Percentiles rank a stretch among this genome's conserved stretches.
Evolutionary conservation across 176 grass and related monocot genomes (phyloP).

Genomic region (Carex scoparia): DNA sequence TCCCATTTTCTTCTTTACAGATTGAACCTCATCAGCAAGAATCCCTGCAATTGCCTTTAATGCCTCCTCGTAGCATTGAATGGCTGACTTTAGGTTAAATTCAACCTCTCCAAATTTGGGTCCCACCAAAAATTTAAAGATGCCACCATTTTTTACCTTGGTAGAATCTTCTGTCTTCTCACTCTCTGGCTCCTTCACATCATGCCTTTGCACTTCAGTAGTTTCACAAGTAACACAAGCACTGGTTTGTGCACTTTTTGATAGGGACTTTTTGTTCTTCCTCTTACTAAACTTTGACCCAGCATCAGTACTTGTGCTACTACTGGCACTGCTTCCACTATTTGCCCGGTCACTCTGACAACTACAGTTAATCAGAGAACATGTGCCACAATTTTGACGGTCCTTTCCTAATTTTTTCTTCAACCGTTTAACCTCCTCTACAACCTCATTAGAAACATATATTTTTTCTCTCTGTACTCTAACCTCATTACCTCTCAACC

Average conservation of each 20-base stretch:
- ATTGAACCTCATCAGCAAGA: slow-evolving; percentile 37
- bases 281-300: slow-evolving; percentile 50
- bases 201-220: slow-evolving; percentile 29
- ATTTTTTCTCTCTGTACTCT: slow-evolving; percentile 37
- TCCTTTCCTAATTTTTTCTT: slow-evolving; percentile 92
- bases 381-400: slow-evolving; percentile 69
- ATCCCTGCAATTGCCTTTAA: slow-evolving; percentile 37
- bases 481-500: slow-evolving; percentile 48
- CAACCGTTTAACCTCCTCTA: slow-evolving; percentile 90
- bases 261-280: slow-evolving; percentile 67
- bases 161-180: slow-evolving; percentile 34
- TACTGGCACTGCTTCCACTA: slow-evolving; percentile 94
- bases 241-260: slow-evolving; percentile 17
- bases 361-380: slow-evolving; percentile 96
- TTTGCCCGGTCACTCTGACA: slow-evolving; percentile 82
- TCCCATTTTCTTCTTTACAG: slow-evolving; percentile 81
- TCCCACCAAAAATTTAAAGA: slow-evolving; percentile 82
- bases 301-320: slow-evolving; percentile 48
- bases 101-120: slow-evolving; percentile 74
- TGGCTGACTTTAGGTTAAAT: slow-evolving; percentile 69
- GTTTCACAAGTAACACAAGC: slow-evolving; percentile 17
- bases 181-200: slow-evolving; percentile 3
- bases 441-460: slow-evolving; percentile 93
- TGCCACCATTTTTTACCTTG: slow-evolving; percentile 63
- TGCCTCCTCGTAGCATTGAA: slow-evolving; percentile 60